These are phyloP conservation scores for Trichophyton benhamiae DNA, from an alignment of 2,329 filamentous ascomycete species.

Conservation along the genomic window DNA sequence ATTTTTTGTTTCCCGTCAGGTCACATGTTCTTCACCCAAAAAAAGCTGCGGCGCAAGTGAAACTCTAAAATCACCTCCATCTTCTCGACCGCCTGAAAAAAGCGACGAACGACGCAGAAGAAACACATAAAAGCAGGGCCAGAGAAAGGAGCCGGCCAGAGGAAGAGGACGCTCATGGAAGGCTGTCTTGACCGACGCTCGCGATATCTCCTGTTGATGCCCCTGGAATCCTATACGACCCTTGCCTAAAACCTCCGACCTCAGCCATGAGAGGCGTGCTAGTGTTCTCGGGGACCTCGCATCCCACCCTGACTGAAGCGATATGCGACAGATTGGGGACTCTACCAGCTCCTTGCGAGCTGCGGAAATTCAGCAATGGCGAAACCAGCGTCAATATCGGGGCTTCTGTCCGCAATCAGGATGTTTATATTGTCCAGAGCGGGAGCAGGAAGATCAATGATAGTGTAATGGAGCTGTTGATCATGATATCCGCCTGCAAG, in stretches of 20 bases:
- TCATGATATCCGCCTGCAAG: conserved; percentile 98
- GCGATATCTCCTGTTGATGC: neutral
- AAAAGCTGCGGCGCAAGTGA: neutral
- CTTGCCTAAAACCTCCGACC: neutral
- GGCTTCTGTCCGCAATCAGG: conserved; percentile 76
- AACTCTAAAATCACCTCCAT: conserved; percentile 1
- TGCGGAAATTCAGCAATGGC: conserved; percentile 57
- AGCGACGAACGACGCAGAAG: neutral
- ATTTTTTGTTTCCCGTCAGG: neutral
- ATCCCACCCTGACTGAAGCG: conserved; percentile 50
- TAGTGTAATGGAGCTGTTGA: conserved; percentile 96
- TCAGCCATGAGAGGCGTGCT: conserved; percentile 50
- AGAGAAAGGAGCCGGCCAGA: too few species aligned
- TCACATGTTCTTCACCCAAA: neutral
- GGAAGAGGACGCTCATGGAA: neutral
- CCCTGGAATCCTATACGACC: neutral
- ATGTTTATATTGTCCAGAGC: conserved; percentile 97
- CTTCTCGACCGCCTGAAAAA: neutral
- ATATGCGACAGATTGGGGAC: conserved; percentile 56
- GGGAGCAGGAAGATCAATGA: conserved; percentile 95
- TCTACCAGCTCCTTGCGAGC: conserved; percentile 45
- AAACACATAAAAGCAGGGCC: neutral
- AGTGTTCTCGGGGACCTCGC: conserved; percentile 55
- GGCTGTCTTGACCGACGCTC: neutral
- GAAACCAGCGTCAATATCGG: conserved; percentile 59